phyloP scores from a whole-genome alignment of 768 basidiomycete genomes.

The Clavaria fumosa region DNA sequence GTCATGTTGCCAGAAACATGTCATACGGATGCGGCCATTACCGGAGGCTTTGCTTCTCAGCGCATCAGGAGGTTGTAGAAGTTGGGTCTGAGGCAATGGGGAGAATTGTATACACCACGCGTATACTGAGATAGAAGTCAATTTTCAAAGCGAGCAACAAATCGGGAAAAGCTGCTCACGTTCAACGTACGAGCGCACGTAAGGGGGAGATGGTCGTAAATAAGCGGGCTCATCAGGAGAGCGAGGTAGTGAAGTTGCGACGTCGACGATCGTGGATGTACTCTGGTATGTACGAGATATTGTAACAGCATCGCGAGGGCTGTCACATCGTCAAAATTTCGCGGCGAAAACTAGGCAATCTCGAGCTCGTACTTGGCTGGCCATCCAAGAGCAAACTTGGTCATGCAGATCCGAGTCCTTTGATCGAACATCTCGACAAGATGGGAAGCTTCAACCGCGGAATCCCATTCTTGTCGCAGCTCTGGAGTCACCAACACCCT shows the following conservation, averaged over 20 bases:
- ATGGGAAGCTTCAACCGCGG: conserved; percentile 74
- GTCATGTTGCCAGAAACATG: conserved; percentile 94
- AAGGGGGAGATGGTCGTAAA: conserved; percentile 81
- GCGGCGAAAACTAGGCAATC: conserved; percentile 19
- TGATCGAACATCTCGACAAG: conserved; percentile 79
- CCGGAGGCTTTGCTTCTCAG: conserved; percentile 21
- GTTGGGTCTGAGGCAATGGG: conserved; percentile 20
- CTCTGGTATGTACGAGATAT: conserved; percentile 81
- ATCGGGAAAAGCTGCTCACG: conserved; percentile 25
- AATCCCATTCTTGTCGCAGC: conserved; percentile 84
- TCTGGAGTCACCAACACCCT: conserved; percentile 76
- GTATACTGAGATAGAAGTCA: conserved; percentile 36
- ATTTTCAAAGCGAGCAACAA: conserved; percentile 6
- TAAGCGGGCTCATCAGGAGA: conserved; percentile 85
- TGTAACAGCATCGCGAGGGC: conserved; percentile 87
- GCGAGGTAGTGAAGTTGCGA: conserved; percentile 87
- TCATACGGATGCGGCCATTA: conserved; percentile 47
- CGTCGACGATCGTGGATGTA: conserved; percentile 68
- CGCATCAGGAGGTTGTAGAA: conserved; percentile 13
- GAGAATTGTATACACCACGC: conserved; percentile 87
- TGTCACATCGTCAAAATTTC: conserved; percentile 17
- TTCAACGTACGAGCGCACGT: conserved; percentile 75
- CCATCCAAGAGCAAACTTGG: conserved; percentile 90
- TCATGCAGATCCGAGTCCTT: conserved; percentile 73
- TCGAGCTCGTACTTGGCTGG: conserved; percentile 92